Evolutionary conservation across 768 basidiomycete species (phyloP).

Genomic region (Hypsizygus marmoreus): DNA sequence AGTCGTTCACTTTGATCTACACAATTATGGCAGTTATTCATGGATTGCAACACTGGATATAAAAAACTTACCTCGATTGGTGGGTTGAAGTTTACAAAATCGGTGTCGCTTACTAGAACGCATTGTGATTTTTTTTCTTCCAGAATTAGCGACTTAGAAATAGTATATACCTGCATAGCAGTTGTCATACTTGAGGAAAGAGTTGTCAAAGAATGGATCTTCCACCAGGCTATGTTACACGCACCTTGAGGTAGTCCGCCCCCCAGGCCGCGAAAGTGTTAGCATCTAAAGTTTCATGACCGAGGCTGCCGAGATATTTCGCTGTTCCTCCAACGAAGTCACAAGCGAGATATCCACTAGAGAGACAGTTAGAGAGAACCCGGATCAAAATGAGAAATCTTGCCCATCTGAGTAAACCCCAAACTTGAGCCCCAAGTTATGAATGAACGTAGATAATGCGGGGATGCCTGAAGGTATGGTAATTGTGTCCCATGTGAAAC

Average conservation of each 20-base stretch:
- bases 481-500: constrained; percentile 45
- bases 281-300: constrained; percentile 49
- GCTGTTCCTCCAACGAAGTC: constrained; percentile 47
- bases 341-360: constrained; percentile 44
- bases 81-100: constrained; percentile 48
- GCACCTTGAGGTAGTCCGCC: constrained; percentile 46
- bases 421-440: constrained; percentile 55
- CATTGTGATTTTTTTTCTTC: not conserved
- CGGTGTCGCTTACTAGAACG: constrained; percentile 36
- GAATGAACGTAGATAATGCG: constrained; percentile 38
- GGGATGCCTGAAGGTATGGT: constrained; percentile 40
- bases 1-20: constrained; percentile 36
- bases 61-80: constrained; percentile 35
- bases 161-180: constrained; percentile 41
- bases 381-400: constrained; percentile 3
- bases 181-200: constrained; percentile 42
- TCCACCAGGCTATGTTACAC: too few species aligned
- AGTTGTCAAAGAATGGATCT: too few species aligned
- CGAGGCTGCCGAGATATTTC: constrained; percentile 46
- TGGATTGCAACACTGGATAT: constrained; percentile 3
- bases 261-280: constrained; percentile 51
- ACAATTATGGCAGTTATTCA: not conserved
- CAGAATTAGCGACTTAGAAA: not conserved
- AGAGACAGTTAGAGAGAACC: not conserved
- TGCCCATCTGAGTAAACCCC: constrained; percentile 60